Conservation (phyloP, 495 filamentous ascomycete genomes). For the Penicillium psychrofluorescens region DNA sequence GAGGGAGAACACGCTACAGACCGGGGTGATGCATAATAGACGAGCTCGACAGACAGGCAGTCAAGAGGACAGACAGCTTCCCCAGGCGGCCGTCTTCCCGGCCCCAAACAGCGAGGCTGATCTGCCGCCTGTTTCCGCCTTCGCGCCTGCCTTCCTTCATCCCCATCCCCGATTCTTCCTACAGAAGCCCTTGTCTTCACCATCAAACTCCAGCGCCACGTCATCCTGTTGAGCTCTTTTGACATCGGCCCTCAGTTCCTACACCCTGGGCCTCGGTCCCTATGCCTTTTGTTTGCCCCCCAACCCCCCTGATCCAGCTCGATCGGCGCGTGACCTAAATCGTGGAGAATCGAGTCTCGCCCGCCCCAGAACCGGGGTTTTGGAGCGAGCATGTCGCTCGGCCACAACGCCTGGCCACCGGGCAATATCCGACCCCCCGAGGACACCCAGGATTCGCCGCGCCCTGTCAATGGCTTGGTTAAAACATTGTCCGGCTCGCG, state of each 20-base stretch:
- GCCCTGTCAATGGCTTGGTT: constrained; percentile 40
- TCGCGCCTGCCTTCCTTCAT: constrained; percentile 31
- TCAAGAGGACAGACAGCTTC: neutral
- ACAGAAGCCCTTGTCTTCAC: constrained; percentile 29
- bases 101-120: constrained; percentile 1
- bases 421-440: constrained; percentile 42
- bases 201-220: constrained; percentile 27
- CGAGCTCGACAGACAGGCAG: neutral
- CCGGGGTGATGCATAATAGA: neutral
- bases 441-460: constrained; percentile 35
- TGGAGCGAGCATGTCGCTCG: constrained; percentile 47
- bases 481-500: constrained; percentile 37
- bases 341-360: constrained; percentile 43
- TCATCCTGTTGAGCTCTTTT: constrained; percentile 30
- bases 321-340: constrained; percentile 29
- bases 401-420: constrained; percentile 44
- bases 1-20: too few relatives aligned
- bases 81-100: neutral
- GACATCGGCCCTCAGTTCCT: constrained; percentile 20
- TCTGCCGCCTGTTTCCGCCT: constrained; percentile 30
- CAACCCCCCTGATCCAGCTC: constrained; percentile 19
- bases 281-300: constrained; percentile 29
- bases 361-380: constrained; percentile 42
- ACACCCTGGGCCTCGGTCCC: constrained; percentile 8
- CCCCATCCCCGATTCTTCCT: constrained; percentile 34